Evolutionary conservation across 345 rosid genomes (phyloP), one percentile per base, ranked within the genome.

Genomic region (Mallotus nudiflorus): DNA sequence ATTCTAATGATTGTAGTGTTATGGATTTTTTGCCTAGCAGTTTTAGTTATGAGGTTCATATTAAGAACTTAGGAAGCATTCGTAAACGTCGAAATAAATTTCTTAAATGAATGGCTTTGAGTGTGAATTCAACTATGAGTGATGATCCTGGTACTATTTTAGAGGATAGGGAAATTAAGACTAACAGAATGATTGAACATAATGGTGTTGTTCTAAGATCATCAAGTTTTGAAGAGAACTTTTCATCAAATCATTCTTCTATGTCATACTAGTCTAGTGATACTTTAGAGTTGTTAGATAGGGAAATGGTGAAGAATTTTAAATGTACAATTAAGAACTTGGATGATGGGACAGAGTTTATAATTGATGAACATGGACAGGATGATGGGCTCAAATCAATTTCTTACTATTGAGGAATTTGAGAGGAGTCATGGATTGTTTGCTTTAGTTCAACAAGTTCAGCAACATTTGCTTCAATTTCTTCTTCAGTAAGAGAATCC

Each of bases 171-270:
- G 67, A 70, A 60, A 31, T 60, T 33, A 60, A 49, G 29, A 60
- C 49, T 24, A 42, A 50, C 50, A 60, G 73, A 19, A 61, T 70
- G 27, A 45, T 25, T 24, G 67, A 70, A 18, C 22, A 60, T 33
- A 50, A 60, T 12, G 67, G 59, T 49, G 67, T 67, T 0, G 67
- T 70, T 49, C 48, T 60, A 2, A 70, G 81, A 68, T 75, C 78
- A 9, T 51, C 55, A 1, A 50, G 51, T 61, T 70, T 45, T 49
- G 79, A 67, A 51, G 82, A 58, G 29, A 53, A 65, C 49, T 52
- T 68, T 24, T 74, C 70, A 11, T 77, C 83, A 31, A 75, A 83
- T n/a, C 83, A 65, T 48, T 70, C 73, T 60, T 70, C 74, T 10
- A 15, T 67, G 50, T 78, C 82, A 3, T 49, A 67, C 20, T 74